Conservation (phyloP, 2,329 filamentous ascomycete species). For the Colletotrichum camelliae region DNA sequence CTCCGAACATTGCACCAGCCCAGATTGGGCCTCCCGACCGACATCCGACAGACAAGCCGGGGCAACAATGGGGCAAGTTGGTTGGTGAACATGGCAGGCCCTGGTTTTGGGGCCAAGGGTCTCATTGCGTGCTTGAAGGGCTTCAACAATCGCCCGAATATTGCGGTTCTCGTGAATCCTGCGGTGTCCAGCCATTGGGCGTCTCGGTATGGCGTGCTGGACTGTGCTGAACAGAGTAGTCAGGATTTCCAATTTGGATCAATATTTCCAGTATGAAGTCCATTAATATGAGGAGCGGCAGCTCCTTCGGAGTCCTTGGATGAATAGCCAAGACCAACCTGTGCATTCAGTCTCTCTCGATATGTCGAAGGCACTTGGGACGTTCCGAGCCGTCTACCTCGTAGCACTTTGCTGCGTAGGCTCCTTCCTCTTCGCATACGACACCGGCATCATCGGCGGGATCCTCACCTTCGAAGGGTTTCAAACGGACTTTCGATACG, state of each 20-base stretch:
- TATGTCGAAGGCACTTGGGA: slow-evolving; percentile 30
- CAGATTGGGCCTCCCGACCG: slow-evolving; percentile 5
- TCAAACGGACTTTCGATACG: slow-evolving; percentile 41
- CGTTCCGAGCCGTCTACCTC: slow-evolving; percentile 41
- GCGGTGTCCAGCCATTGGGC: neutral
- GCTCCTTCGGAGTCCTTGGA: neutral
- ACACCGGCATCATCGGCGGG: slow-evolving; percentile 48
- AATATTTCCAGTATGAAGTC: neutral
- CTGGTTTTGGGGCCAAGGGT: neutral
- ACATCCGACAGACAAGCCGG: neutral
- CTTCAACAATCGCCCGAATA: neutral
- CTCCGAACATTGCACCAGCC: neutral
- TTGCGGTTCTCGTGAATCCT: neutral
- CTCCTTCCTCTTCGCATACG: slow-evolving; percentile 47
- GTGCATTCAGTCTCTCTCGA: neutral
- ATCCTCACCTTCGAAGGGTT: slow-evolving; percentile 43
- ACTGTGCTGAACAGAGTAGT: neutral
- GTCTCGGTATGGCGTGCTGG: neutral
- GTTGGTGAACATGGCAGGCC: neutral
- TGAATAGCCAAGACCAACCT: too few relatives aligned
- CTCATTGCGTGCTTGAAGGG: slow-evolving; percentile 1
- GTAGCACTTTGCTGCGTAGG: slow-evolving; percentile 42
- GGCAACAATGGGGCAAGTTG: neutral
- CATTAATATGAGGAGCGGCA: neutral
- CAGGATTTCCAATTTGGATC: too few relatives aligned